A percentile compares a stretch with the other conserved stretches of the same genome.
These are phyloP conservation scores for Medicago truncatula DNA, from an alignment of 306 rosid genomes.

Conservation along the genomic window DNA sequence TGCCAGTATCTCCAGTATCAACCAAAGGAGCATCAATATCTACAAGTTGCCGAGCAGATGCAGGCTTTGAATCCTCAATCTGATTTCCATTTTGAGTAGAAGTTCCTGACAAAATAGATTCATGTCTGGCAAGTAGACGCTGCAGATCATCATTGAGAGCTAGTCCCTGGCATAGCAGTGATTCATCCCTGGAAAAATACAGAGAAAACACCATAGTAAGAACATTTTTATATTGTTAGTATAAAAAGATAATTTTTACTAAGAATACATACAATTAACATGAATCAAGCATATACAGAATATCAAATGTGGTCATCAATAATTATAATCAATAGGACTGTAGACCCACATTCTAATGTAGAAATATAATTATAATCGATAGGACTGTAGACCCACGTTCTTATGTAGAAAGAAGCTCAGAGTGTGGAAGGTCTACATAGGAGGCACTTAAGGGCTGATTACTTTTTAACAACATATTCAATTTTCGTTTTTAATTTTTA, in stretches of 20 bases:
- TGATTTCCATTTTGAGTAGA: constrained; percentile 45
- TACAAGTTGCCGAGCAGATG: constrained; percentile 60
- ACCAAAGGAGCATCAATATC: constrained; percentile 78
- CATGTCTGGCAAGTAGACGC: constrained; percentile 91
- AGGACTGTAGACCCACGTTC: constrained; percentile 5
- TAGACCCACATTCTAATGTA: neutral
- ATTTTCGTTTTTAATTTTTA: too few species aligned
- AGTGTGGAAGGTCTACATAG: neutral
- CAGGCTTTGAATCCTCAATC: constrained; percentile 58
- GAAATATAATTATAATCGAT: neutral
- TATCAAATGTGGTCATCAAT: constrained; percentile 5
- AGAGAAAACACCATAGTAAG: constrained; percentile 8
- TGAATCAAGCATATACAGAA: constrained; percentile 15
- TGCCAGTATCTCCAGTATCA: constrained; percentile 72
- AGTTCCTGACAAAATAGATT: constrained; percentile 78
- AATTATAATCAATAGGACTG: constrained; percentile 2
- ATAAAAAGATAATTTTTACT: neutral
- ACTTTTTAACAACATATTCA: neutral
- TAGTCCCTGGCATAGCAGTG: constrained; percentile 90
- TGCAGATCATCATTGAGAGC: constrained; percentile 93
- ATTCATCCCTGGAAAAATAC: constrained; percentile 71
- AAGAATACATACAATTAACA: neutral
- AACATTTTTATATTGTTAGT: neutral
- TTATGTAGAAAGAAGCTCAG: neutral
- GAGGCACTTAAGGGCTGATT: neutral